Conservation (phyloP, 192 early-diverging fungal genomes). For the Fimicolochytrium jonesii region DNA sequence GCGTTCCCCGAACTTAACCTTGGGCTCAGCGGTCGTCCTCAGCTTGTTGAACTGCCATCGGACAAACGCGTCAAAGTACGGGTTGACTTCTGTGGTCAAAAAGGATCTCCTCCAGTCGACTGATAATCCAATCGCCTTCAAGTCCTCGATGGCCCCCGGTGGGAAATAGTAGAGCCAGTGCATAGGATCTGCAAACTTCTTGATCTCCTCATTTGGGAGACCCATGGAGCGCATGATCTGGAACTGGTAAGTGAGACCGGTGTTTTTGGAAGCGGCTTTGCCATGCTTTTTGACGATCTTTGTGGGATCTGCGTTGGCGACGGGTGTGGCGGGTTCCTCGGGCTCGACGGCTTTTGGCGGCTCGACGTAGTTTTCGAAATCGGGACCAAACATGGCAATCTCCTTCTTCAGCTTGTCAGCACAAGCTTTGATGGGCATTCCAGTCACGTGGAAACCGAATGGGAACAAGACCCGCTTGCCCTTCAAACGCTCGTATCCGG, state of each 20-base stretch:
- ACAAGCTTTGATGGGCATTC: conserved; percentile 98
- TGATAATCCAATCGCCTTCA: conserved; percentile 59
- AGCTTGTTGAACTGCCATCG: conserved; percentile 98
- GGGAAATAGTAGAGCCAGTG: conserved; percentile 97
- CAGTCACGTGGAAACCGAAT: conserved; percentile 96
- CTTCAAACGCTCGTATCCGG: conserved; percentile 87
- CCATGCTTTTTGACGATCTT: conserved; percentile 70
- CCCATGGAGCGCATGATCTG: conserved; percentile 92
- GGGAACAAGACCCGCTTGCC: conserved; percentile 92
- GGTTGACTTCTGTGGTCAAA: conserved; percentile 96
- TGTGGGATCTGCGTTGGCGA: conserved; percentile 35
- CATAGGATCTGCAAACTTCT: conserved; percentile 82
- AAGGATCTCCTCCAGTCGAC: conserved; percentile 96
- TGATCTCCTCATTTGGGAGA: conserved; percentile 82
- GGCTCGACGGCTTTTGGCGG: conserved; percentile 19
- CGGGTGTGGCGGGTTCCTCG: not conserved
- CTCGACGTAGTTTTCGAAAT: conserved; percentile 52
- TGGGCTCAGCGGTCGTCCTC: conserved; percentile 50
- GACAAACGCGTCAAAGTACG: conserved; percentile 97
- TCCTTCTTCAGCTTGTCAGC: conserved; percentile 84
- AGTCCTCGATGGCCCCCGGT: conserved; percentile 74
- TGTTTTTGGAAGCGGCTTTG: conserved; percentile 86
- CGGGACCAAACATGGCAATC: conserved; percentile 75
- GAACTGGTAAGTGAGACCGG: conserved; percentile 86
- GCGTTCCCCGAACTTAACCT: conserved; percentile 93